Evolutionary conservation across 2,329 filamentous ascomycete genomes (phyloP).

Genomic region (Penicillium sp.): DNA sequence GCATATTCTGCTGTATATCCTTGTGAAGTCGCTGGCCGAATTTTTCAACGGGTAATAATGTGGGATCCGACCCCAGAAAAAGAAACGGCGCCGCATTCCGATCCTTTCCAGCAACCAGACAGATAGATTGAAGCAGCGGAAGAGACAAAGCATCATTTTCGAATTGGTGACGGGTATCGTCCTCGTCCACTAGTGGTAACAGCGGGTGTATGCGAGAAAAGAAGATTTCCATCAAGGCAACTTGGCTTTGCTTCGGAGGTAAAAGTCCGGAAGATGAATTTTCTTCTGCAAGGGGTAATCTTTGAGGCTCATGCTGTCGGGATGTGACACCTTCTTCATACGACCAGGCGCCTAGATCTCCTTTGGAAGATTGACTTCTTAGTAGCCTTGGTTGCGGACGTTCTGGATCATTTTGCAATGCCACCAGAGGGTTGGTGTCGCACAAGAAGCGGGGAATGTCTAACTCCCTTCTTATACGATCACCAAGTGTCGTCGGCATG

Average conservation of each 20-base stretch:
- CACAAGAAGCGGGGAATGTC: slow-evolving; percentile 20
- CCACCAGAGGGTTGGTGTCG: slow-evolving; percentile 23
- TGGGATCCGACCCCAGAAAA: slow-evolving; percentile 16
- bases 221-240: slow-evolving; percentile 34
- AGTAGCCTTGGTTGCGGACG: slow-evolving; percentile 13
- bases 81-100: slow-evolving; percentile 27
- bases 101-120: slow-evolving; percentile 38
- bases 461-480: not conserved
- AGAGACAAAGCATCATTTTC: slow-evolving; percentile 23
- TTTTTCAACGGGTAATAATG: not conserved
- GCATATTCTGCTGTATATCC: slow-evolving; percentile 29
- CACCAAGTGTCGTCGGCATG: not conserved
- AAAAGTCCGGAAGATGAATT: slow-evolving; percentile 1
- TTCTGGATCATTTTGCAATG: slow-evolving; percentile 13
- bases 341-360: slow-evolving; percentile 22
- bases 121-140: slow-evolving; percentile 35
- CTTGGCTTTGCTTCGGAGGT: slow-evolving; percentile 20
- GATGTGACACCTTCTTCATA: not conserved
- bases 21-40: slow-evolving; percentile 22
- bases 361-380: slow-evolving; percentile 12
- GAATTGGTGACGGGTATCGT: slow-evolving; percentile 26
- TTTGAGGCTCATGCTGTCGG: not conserved
- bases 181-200: slow-evolving; percentile 34
- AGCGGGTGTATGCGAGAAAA: slow-evolving; percentile 36
- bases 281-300: not conserved